phyloP scores from a whole-genome alignment of 768 basidiomycete genomes.

The Porpolomopsis calyptriformis region DNA sequence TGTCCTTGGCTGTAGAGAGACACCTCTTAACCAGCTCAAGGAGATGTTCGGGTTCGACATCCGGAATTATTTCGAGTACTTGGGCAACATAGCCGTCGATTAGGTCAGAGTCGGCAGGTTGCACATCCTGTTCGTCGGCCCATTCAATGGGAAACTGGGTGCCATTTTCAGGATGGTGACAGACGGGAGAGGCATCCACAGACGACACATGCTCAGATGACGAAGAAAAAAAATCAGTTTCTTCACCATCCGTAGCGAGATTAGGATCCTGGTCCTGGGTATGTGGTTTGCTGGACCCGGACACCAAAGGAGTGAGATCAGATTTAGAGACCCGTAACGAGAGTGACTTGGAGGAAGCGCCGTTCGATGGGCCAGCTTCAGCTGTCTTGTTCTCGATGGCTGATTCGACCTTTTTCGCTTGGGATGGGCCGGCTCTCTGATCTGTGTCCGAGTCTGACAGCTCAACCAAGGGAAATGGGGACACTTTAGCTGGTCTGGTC shows the following conservation, averaged over 20 bases:
- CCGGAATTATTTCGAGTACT: slow-evolving; percentile 61
- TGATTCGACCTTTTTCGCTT: not conserved
- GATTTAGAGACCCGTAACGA: not conserved
- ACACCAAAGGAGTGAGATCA: not conserved
- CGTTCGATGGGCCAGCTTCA: slow-evolving; percentile 7
- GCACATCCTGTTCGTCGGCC: not conserved
- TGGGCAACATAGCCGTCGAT: slow-evolving; percentile 29
- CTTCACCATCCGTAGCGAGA: too few species aligned
- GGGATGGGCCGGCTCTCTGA: not conserved
- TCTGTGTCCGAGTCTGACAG: slow-evolving; percentile 43
- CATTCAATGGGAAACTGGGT: not conserved
- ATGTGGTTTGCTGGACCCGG: too few species aligned
- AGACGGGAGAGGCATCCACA: not conserved
- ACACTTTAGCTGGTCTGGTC: not conserved
- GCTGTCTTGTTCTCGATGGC: slow-evolving; percentile 4
- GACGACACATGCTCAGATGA: too few species aligned
- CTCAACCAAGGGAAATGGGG: slow-evolving; percentile 30
- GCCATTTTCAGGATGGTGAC: not conserved
- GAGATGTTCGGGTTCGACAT: slow-evolving; percentile 50
- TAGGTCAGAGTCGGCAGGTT: slow-evolving; percentile 13
- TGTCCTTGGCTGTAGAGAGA: slow-evolving; percentile 24
- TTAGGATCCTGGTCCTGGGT: too few species aligned
- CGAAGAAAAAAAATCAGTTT: too few species aligned
- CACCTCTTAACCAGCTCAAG: slow-evolving; percentile 36
- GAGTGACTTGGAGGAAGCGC: not conserved